phyloP scores from a whole-genome alignment of 352 stramenopile species.

The Phytophthora hybrid region DNA sequence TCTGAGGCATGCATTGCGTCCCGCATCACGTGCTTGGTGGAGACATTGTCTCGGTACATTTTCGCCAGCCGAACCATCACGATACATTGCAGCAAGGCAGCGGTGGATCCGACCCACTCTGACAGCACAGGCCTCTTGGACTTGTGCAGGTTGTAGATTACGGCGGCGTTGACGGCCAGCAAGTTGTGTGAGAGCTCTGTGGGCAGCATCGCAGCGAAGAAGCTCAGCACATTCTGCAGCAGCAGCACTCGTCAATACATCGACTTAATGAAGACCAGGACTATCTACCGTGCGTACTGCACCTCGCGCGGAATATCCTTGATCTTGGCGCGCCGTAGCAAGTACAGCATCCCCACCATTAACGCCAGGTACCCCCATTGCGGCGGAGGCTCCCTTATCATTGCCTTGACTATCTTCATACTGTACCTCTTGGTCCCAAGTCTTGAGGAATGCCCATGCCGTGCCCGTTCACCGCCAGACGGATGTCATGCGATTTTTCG shows the following conservation, averaged over 20 bases:
- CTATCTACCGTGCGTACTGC: background rate
- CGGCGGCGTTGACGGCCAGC: constrained; percentile 50
- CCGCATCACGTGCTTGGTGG: constrained; percentile 52
- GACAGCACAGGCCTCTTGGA: constrained; percentile 48
- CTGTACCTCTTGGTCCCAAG: background rate
- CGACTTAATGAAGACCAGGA: background rate
- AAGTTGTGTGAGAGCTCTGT: constrained; percentile 73
- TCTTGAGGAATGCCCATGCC: background rate
- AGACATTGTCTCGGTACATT: constrained; percentile 59
- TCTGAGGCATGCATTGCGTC: constrained; percentile 48
- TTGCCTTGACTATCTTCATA: constrained; percentile 50
- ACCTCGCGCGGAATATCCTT: constrained; percentile 60
- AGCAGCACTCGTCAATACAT: background rate
- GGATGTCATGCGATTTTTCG: constrained; percentile 12
- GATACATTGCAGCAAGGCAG: constrained; percentile 52
- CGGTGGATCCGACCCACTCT: constrained; percentile 60
- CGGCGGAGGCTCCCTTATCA: constrained; percentile 32
- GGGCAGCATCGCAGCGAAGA: constrained; percentile 63
- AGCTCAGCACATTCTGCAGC: constrained; percentile 57
- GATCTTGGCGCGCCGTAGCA: constrained; percentile 51
- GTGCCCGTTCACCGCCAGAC: constrained; percentile 20
- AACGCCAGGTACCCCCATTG: constrained; percentile 56
- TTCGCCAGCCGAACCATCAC: constrained; percentile 54
- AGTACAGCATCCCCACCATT: constrained; percentile 47
- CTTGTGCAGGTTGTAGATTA: constrained; percentile 61